phyloP scores from a whole-genome alignment of 176 grass and related monocot genomes.

The Coix lacrymajobi region DNA sequence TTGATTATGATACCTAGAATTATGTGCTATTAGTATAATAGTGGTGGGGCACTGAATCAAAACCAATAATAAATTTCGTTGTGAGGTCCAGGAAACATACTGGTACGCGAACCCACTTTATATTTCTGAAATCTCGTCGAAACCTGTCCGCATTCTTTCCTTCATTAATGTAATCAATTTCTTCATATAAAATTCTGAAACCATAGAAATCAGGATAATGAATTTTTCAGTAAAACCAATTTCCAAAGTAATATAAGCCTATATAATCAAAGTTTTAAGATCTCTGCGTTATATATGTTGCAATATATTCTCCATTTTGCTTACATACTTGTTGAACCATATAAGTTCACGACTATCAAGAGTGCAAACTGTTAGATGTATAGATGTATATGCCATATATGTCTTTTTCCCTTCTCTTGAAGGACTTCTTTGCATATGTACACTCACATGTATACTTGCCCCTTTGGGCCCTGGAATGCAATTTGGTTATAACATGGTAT shows the following conservation, averaged over 20 bases:
- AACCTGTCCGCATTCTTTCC: slow-evolving; percentile 97
- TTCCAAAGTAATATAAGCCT: slow-evolving; percentile 18
- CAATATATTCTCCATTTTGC: slow-evolving; percentile 6
- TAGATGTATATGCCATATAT: no score
- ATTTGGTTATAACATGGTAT: no score
- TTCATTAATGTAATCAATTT: slow-evolving; percentile 99
- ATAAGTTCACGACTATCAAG: background rate
- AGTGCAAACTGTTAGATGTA: no score
- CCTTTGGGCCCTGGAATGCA: no score
- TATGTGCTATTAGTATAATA: background rate
- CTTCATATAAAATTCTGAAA: slow-evolving; percentile 95
- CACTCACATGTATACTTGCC: no score
- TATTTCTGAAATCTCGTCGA: slow-evolving; percentile 96
- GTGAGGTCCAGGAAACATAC: slow-evolving; percentile 55
- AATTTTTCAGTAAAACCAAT: background rate
- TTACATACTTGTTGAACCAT: background rate
- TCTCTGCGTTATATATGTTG: background rate
- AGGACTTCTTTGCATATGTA: no score
- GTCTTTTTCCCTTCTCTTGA: no score
- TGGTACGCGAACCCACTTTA: slow-evolving; percentile 93
- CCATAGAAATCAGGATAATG: slow-evolving; percentile 3
- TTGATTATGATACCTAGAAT: background rate
- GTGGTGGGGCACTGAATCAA: slow-evolving; percentile 16
- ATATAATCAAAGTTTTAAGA: slow-evolving; percentile 1
- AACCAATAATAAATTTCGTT: slow-evolving; percentile 3